Conservation (phyloP, 257 asterid genomes). For the Fraxinus quadrangulata region DNA sequence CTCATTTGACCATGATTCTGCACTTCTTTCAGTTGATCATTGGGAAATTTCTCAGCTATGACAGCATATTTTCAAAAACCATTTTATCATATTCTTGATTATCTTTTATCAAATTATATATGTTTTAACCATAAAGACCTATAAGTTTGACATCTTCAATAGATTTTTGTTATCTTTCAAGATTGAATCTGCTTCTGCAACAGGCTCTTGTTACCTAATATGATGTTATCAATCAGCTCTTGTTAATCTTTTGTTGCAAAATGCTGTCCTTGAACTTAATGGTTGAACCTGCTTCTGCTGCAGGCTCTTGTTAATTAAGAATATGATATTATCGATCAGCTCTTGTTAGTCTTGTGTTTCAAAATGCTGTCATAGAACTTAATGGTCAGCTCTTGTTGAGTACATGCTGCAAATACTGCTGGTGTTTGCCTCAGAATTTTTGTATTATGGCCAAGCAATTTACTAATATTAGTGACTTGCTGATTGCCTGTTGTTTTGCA, state of each 20-base stretch:
- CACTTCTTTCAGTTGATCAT: slow-evolving; percentile 1
- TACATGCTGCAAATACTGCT: not conserved
- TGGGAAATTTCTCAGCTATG: slow-evolving; percentile 2
- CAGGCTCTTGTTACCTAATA: slow-evolving; percentile 19
- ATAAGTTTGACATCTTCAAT: not conserved
- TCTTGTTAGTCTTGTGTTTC: not conserved
- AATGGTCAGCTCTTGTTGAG: not conserved
- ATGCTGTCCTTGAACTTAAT: not conserved
- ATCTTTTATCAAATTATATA: not conserved
- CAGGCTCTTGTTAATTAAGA: slow-evolving; percentile 5
- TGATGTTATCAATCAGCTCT: not conserved
- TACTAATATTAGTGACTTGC: not conserved
- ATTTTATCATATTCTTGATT: not conserved
- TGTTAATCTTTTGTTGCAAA: not conserved
- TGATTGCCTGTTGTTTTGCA: not conserved
- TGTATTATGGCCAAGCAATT: not conserved
- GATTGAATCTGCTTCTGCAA: slow-evolving; percentile 11
- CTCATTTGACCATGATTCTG: slow-evolving; percentile 9
- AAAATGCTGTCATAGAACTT: not conserved
- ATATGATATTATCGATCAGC: not conserved
- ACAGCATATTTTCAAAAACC: not conserved
- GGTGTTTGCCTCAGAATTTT: not conserved
- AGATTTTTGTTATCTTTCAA: not conserved
- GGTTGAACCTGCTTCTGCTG: not conserved
- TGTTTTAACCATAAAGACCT: not conserved